A percentile compares a stretch with the other conserved stretches of the same genome.
These are phyloP conservation scores for Arabidopsis suecica DNA, from an alignment of 345 rosid species.

Conservation along the genomic window DNA sequence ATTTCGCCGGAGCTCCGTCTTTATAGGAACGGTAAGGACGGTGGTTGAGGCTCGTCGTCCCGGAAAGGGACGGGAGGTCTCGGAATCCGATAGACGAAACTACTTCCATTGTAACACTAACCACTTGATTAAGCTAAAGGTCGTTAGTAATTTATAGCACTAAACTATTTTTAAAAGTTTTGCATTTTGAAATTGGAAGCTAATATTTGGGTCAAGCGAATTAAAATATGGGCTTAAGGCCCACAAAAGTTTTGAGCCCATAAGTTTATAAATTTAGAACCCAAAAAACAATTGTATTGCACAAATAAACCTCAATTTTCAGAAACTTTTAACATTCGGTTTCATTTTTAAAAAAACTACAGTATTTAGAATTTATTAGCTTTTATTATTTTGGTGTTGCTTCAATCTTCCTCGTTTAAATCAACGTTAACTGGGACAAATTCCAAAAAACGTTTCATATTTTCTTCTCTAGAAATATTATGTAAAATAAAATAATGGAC, in stretches of 20 bases:
- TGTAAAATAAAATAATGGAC: background rate
- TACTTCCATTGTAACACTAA: constrained; percentile 39
- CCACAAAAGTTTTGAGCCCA: too few relatives aligned
- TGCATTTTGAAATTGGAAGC: too few relatives aligned
- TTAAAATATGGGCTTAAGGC: too few relatives aligned
- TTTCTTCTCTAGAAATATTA: background rate
- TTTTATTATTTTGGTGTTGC: background rate
- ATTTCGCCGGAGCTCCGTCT: constrained; percentile 30
- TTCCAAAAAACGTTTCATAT: background rate
- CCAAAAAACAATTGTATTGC: too few relatives aligned
- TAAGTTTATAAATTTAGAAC: too few relatives aligned
- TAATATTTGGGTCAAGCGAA: too few relatives aligned
- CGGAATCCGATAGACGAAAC: constrained; percentile 44
- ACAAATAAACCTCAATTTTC: too few relatives aligned
- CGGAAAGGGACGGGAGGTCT: constrained; percentile 37
- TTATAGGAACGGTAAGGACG: constrained; percentile 30
- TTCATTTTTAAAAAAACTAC: too few relatives aligned
- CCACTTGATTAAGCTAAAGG: constrained; percentile 7
- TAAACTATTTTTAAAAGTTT: background rate
- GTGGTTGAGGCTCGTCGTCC: constrained; percentile 12
- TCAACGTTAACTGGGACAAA: background rate
- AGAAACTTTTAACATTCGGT: too few relatives aligned
- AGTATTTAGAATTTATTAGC: too few relatives aligned
- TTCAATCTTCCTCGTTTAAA: background rate
- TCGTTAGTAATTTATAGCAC: background rate